These are phyloP conservation scores for Lyophyllum atratum DNA, from an alignment of 768 basidiomycete genomes.

Conservation along the genomic window DNA sequence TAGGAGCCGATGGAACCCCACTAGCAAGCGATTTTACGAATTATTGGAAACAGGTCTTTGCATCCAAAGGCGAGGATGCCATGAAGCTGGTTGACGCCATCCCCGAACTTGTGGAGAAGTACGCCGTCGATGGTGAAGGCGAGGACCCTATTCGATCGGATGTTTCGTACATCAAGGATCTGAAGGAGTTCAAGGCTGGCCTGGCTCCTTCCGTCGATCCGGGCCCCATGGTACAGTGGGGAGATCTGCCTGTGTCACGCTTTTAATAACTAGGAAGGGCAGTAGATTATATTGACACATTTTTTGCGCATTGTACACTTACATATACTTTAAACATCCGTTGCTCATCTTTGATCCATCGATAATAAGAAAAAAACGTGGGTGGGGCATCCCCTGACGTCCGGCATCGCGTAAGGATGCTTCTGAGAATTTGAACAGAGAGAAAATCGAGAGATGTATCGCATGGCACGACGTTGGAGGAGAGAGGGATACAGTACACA, in stretches of 20 bases:
- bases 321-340: neutral
- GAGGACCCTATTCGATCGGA: slow-evolving; percentile 44
- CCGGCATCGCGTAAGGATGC: neutral
- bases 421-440: neutral
- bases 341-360: neutral
- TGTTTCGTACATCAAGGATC: slow-evolving; percentile 66
- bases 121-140: slow-evolving; percentile 57
- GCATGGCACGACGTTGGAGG: slow-evolving; percentile 13
- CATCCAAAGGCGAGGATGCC: slow-evolving; percentile 41
- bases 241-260: slow-evolving; percentile 65
- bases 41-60: slow-evolving; percentile 59
- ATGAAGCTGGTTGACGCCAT: slow-evolving; percentile 54
- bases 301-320: neutral
- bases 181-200: slow-evolving; percentile 63
- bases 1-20: slow-evolving; percentile 59
- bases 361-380: neutral
- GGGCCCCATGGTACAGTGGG: slow-evolving; percentile 73
- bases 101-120: slow-evolving; percentile 53
- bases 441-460: slow-evolving; percentile 9
- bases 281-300: neutral
- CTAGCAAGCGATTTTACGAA: slow-evolving; percentile 58
- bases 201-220: slow-evolving; percentile 57
- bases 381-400: neutral
- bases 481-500: slow-evolving; percentile 4
- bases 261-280: slow-evolving; percentile 35